phyloP scores from a whole-genome alignment of 305 asterid genomes.

The Galium porrigens region DNA sequence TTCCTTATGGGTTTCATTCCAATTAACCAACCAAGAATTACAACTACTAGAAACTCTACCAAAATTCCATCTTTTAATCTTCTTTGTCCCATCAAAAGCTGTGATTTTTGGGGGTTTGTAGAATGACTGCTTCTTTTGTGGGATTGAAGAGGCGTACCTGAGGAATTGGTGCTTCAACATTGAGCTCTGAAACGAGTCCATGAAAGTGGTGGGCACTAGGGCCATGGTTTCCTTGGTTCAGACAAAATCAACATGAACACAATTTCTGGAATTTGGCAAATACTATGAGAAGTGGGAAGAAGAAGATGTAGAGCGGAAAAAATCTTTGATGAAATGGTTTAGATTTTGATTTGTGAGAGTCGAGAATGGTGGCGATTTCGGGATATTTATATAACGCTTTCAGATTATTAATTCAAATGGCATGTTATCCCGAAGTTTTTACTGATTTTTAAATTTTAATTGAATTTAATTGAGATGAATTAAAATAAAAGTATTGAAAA shows the following conservation, averaged over 20 bases:
- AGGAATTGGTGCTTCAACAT: constrained; percentile 33
- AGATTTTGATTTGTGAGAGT: too few species aligned
- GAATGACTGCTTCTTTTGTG: constrained; percentile 27
- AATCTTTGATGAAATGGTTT: too few species aligned
- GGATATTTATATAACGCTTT: too few species aligned
- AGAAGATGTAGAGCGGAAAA: too few species aligned
- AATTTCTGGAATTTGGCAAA: too few species aligned
- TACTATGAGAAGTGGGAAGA: too few species aligned
- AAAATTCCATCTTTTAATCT: constrained; percentile 18
- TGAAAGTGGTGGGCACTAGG: constrained; percentile 27
- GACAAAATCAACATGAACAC: not conserved
- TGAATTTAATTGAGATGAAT: too few species aligned
- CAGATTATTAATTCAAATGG: too few species aligned
- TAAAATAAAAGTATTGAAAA: too few species aligned
- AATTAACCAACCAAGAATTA: constrained; percentile 62
- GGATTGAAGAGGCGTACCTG: constrained; percentile 32
- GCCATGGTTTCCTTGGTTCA: constrained; percentile 29
- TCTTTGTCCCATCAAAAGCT: constrained; percentile 26
- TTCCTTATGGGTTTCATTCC: constrained; percentile 35
- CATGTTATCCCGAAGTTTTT: too few species aligned
- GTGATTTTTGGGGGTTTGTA: constrained; percentile 29
- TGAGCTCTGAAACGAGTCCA: constrained; percentile 49
- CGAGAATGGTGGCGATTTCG: too few species aligned
- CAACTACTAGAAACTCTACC: constrained; percentile 23
- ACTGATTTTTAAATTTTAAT: too few species aligned